Evolutionary conservation across 805 yeast genomes (phyloP), one percentile per base, ranked within the genome.

Genomic region (Nakazawaea holstii): DNA sequence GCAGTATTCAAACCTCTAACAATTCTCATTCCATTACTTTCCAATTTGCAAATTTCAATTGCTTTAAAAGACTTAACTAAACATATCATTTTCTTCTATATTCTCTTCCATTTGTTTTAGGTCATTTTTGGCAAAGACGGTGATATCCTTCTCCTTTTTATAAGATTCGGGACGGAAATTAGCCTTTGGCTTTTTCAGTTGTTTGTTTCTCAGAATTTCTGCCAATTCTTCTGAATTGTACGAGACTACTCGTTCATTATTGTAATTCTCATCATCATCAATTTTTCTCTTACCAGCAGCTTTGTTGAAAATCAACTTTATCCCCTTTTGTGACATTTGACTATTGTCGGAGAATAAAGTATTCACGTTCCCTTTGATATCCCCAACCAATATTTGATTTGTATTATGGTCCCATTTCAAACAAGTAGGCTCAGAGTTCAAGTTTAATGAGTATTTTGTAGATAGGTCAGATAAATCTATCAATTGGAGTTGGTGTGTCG

Each of bases 381-480:
- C 50, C 2, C 61, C 64, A 5, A 58, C 41, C n/a, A 55, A 49
- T 9, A 60, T 55, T 29, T 61, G 63, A 38, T 61, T 55, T 3
- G 41, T 54, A 3, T 15, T 24, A 14, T 39, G n/a, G 36, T 53
- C 51, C 59, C 60, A 60, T 27, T 56, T 53, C 6, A 59, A 5
- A 2, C 55, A 48, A 1, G 59, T 55, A 1, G 57, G 44, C 14
- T 27, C 37, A 6, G 33, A 14, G 1, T 35, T 38, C 1, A 51
- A 39, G 1, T 31, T 15, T 15, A 59, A 31, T 1, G 43, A 30
- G 1, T 44, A 38, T 15, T 56, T 44, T 0, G 54, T 48, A 35
- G 50, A 36, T 32, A 58, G 44, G 32, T 59, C 59, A 7, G 17
- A 10, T n/a, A 46, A 28, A 2, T 46, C 45, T n/a, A 46, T 29